phyloP scores from a whole-genome alignment of 495 filamentous ascomycete species.

The Trichoderma virens region DNA sequence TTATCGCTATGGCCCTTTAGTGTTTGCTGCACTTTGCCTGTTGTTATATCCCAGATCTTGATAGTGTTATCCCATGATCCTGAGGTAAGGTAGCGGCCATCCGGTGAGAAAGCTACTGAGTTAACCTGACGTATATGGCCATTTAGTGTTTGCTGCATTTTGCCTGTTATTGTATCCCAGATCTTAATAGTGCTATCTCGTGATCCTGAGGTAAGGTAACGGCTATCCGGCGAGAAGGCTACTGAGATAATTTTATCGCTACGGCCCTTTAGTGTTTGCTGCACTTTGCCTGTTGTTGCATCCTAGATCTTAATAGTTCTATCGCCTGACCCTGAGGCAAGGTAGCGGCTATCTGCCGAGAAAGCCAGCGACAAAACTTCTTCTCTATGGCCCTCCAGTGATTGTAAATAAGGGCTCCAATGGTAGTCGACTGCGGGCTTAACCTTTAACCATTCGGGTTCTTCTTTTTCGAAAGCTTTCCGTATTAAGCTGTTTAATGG shows the following conservation, averaged over 20 bases:
- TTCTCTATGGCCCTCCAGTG: not conserved
- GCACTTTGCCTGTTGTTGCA: not conserved
- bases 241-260: too few species aligned
- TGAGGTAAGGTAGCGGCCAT: not conserved
- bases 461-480: not conserved
- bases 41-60: slow-evolving; percentile 9
- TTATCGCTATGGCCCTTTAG: too few species aligned
- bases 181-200: not conserved
- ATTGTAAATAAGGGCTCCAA: not conserved
- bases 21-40: too few species aligned
- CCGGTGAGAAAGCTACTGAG: too few species aligned
- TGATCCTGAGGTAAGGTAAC: not conserved
- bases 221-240: not conserved
- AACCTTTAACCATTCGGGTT: not conserved
- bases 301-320: not conserved
- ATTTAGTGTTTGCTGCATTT: not conserved
- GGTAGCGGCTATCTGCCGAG: not conserved
- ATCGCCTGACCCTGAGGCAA: slow-evolving; percentile 4
- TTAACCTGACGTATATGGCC: not conserved
- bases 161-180: not conserved
- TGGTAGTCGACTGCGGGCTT: not conserved
- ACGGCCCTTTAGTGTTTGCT: not conserved
- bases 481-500: not conserved
- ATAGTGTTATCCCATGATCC: not conserved
- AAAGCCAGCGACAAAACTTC: not conserved